Conservation (phyloP, 495 filamentous ascomycete genomes). For the Podospora tetraspora region DNA sequence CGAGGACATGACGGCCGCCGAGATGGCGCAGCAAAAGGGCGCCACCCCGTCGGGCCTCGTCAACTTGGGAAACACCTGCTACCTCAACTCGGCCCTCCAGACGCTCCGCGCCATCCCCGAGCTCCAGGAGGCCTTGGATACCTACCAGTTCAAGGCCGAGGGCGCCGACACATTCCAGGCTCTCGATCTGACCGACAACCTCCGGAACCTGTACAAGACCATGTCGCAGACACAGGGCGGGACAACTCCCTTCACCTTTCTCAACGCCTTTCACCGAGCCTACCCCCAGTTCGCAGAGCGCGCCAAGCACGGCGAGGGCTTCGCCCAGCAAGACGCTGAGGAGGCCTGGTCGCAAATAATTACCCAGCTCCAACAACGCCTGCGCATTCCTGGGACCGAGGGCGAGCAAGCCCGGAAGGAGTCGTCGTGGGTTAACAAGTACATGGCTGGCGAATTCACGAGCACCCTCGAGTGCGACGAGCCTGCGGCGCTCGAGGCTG, state of each 20-base stretch:
- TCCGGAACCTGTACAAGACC: conserved; percentile 84
- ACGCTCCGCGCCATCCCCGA: conserved; percentile 84
- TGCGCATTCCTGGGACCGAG: conserved; percentile 55
- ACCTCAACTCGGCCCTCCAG: conserved; percentile 94
- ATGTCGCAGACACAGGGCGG: conserved; percentile 91
- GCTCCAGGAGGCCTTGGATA: conserved; percentile 70
- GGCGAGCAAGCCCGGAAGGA: conserved; percentile 41
- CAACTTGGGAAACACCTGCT: conserved; percentile 96
- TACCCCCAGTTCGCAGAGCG: conserved; percentile 95
- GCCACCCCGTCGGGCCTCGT: conserved; percentile 84
- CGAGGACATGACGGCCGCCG: conserved; percentile 97
- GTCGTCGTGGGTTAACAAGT: conserved; percentile 80
- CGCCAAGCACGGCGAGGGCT: conserved; percentile 73
- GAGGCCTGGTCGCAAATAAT: conserved; percentile 98
- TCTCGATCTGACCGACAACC: conserved; percentile 70
- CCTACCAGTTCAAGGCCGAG: conserved; percentile 50
- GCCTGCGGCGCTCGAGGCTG: conserved; percentile 63
- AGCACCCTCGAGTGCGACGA: conserved; percentile 80
- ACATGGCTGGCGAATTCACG: conserved; percentile 74
- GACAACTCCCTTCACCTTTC: conserved; percentile 78
- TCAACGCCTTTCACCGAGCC: conserved; percentile 69
- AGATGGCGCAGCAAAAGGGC: conserved; percentile 73
- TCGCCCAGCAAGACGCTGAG: conserved; percentile 94
- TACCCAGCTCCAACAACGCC: conserved; percentile 72
- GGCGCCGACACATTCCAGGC: conserved; percentile 31